Base-by-base conservation (phyloP, 1,284 basidiomycete species). In the Cryptococcus floricola region DNA sequence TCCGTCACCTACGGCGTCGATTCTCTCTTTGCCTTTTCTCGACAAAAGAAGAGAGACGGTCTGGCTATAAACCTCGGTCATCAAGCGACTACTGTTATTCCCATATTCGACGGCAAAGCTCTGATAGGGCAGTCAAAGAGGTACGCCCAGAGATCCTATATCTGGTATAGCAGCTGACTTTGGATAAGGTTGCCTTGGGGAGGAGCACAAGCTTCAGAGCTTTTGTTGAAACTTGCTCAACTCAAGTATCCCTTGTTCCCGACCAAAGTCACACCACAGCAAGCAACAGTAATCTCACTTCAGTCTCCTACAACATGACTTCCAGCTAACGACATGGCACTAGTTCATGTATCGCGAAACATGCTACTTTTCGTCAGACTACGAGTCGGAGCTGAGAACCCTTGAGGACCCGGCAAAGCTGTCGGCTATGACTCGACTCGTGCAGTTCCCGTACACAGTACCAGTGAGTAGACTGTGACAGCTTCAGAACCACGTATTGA, bases 231-330 rank as follows among this genome's bases (percentile, higher is more conserved):
- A 68, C 84, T 95, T 7, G 85, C 93, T 39, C 94, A 98, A 73
- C 83, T 98, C 54, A 99, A 98, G 74, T 98, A 98, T 70, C 89
- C 96, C 14, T 88, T 82, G 44, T 98, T 98, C 65, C 84, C 83
- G 0, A 74, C 80, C 13, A 78, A 81, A 39, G 79, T 85, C 44
- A 81, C 81, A 0, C 63, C 71, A 5, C 71, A 74, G 39, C 83
- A 85, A 67, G 79, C 82, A 5, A 80, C 79, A 0, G 81, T 82
- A 59, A 57, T 78, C 64, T 10, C 19, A 45, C 16, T 85, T 82
- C 2, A 81, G 84, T 38, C 28, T 38, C 81, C 87, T 34, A 10
- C 10, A 14, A 27, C 42, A n/a, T 18, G 19, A 27, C 7, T 5
- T 6, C 10, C 5, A 23, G n/a, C 14, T 46, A 25, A 25, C 44